Evolutionary conservation across 1,284 basidiomycete genomes (phyloP).

Genomic region (Apiotrichum mycotoxinovorans): DNA sequence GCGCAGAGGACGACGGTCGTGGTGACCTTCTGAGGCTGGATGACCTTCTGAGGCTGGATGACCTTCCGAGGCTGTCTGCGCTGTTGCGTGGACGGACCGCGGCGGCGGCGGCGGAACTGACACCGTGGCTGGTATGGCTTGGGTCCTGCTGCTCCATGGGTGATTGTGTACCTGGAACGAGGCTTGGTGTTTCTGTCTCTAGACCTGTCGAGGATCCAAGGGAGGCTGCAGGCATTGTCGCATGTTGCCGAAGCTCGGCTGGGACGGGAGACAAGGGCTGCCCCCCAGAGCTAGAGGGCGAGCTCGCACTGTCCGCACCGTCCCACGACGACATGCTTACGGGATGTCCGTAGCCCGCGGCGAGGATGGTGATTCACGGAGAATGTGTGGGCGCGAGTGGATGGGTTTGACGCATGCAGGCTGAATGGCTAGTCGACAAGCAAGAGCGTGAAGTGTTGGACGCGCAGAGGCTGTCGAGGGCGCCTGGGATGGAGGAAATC

Average conservation of each 20-base stretch:
- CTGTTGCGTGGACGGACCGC: not conserved
- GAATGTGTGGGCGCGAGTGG: not conserved
- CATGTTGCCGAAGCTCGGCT: not conserved
- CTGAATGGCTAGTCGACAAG: too few relatives aligned
- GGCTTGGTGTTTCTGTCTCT: not conserved
- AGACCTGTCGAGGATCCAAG: not conserved
- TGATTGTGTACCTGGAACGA: not conserved
- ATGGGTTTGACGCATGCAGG: too few relatives aligned
- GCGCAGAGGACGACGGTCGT: too few relatives aligned
- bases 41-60: too few relatives aligned
- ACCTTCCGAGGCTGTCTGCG: too few relatives aligned
- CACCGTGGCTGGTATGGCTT: too few relatives aligned
- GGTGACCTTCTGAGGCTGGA: too few relatives aligned
- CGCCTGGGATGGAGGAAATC: too few relatives aligned
- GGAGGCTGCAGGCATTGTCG: not conserved
- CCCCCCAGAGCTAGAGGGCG: not conserved
- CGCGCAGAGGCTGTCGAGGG: too few relatives aligned
- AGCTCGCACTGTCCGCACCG: not conserved
- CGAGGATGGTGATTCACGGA: not conserved
- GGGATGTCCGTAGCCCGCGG: not conserved
- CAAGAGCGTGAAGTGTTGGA: too few relatives aligned
- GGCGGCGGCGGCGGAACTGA: not conserved
- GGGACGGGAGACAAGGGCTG: not conserved
- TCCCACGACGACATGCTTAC: slow-evolving; percentile 4
- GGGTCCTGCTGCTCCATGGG: too few relatives aligned